phyloP scores from a whole-genome alignment of 768 basidiomycete species.

The Hypholoma sublateritium region DNA sequence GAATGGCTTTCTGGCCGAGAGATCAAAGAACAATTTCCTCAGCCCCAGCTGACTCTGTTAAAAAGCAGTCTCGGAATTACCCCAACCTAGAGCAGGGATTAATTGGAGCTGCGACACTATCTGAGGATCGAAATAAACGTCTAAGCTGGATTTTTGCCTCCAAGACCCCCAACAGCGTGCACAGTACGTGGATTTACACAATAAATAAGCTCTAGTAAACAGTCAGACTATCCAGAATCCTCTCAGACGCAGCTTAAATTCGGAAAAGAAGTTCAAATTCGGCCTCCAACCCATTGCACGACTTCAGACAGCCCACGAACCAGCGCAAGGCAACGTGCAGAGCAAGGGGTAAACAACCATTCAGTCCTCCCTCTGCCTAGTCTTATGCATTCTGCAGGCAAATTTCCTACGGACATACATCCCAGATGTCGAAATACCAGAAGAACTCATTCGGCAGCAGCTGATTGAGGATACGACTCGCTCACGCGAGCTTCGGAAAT shows the following conservation, averaged over 20 bases:
- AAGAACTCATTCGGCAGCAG: slow-evolving; percentile 62
- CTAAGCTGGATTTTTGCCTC: slow-evolving; percentile 53
- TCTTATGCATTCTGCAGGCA: slow-evolving; percentile 40
- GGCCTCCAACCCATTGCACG: slow-evolving; percentile 55
- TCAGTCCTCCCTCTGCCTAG: background rate
- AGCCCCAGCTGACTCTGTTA: slow-evolving; percentile 3
- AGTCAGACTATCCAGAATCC: slow-evolving; percentile 6
- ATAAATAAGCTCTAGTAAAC: background rate
- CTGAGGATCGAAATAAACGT: slow-evolving; percentile 35
- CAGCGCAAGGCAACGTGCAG: slow-evolving; percentile 49
- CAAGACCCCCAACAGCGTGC: slow-evolving; percentile 10
- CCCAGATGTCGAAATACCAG: slow-evolving; percentile 73
- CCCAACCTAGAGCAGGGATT: slow-evolving; percentile 59
- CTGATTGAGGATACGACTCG: slow-evolving; percentile 45
- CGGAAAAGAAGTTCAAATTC: slow-evolving; percentile 42
- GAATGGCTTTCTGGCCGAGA: slow-evolving; percentile 78
- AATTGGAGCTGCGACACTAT: slow-evolving; percentile 55
- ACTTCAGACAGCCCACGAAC: slow-evolving; percentile 27
- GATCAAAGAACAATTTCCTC: slow-evolving; percentile 37
- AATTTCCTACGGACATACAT: slow-evolving; percentile 70
- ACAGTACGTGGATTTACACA: background rate
- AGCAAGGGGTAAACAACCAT: slow-evolving; percentile 56
- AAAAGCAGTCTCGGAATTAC: slow-evolving; percentile 38
- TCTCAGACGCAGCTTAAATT: slow-evolving; percentile 6
- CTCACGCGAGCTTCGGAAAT: slow-evolving; percentile 33